Evolutionary conservation across 2,329 filamentous ascomycete genomes (phyloP), one percentile per base, ranked within the genome.

Genomic region (Clonostachys solani): DNA sequence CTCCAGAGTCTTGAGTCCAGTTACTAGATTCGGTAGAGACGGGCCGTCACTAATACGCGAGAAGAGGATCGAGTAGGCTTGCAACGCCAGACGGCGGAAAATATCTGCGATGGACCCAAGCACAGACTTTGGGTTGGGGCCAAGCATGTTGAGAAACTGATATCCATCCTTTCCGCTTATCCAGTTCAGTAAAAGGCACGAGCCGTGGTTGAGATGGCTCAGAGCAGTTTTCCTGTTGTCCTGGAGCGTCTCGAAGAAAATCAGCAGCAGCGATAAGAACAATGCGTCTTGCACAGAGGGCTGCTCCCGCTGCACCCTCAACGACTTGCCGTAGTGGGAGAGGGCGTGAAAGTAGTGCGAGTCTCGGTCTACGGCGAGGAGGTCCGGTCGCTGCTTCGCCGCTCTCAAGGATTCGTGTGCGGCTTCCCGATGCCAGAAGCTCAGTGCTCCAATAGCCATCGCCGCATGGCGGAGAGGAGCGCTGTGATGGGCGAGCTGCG

Each of bases 181-280:
- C 6, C 68, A 42, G 1, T 57, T 49, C 15, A 68, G 53, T 1
- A 68, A 42, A 4, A 68, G 54, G 9, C 65, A 57, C 9, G 67
- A 47, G 0, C 61, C 64, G 40, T 67, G 65, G 16, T 67, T 67
- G 5, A 67, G 51, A 42, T 67, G 64, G n/a, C 60, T 55, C 15
- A 67, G 43, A 0, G 63, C 64, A 8, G 60, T 59, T 35, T 59
- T 62, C 8, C 50, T 53, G 15, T 63, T 58, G 3, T 60, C 64
- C 9, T 62, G 48, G 0, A 67, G 47, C 0, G 49, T 58, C 34
- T 67, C 64, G 13, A 67, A 67, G 12, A 55, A 59, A 0, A 67
- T 42, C 1, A 61, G 50, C 5, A 67, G 40, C 0, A 67, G 44
- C 0, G 64, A 66, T 1, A 67, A 47, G 7, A 67, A 61, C 0